Percentiles rank a stretch among this genome's conserved stretches.
phyloP scores from a whole-genome alignment of 2,329 filamentous ascomycete species.

The Pseudonectria foliicola region DNA sequence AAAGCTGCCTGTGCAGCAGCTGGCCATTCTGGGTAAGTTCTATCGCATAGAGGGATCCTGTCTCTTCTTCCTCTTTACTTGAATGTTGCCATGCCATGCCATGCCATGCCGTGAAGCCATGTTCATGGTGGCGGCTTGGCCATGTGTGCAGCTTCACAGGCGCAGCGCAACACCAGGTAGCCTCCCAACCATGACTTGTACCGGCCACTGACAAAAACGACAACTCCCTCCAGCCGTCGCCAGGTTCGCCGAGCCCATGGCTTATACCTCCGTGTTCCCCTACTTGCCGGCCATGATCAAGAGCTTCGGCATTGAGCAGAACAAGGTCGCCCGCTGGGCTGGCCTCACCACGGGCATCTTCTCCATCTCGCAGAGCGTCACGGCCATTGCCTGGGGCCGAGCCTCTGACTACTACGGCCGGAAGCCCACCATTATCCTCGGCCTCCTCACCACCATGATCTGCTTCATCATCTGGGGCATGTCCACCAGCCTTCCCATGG shows the following conservation, averaged over 20 bases:
- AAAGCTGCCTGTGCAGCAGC: constrained; percentile 68
- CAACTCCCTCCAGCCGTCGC: constrained; percentile 59
- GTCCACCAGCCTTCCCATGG: constrained; percentile 71
- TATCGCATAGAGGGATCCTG: neutral
- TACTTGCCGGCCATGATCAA: constrained; percentile 75
- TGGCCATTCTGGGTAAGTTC: constrained; percentile 70
- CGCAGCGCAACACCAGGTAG: no score
- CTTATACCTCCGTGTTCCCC: constrained; percentile 66
- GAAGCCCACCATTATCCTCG: constrained; percentile 72
- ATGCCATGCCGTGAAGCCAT: no score
- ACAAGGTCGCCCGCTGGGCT: constrained; percentile 75
- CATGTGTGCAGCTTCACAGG: no score
- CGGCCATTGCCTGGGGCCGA: constrained; percentile 68
- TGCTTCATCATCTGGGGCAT: constrained; percentile 79
- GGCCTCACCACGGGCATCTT: constrained; percentile 67
- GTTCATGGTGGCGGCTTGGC: no score
- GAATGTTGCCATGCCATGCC: neutral
- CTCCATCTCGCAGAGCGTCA: constrained; percentile 63
- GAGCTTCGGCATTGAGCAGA: constrained; percentile 63
- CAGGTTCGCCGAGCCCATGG: constrained; percentile 68
- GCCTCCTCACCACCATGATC: constrained; percentile 71
- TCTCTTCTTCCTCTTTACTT: neutral
- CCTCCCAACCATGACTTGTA: no score
- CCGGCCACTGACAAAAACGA: no score
- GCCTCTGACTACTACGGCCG: constrained; percentile 73